Base-by-base conservation (phyloP, 345 rosid genomes). In the Noccaea bulbosa region DNA sequence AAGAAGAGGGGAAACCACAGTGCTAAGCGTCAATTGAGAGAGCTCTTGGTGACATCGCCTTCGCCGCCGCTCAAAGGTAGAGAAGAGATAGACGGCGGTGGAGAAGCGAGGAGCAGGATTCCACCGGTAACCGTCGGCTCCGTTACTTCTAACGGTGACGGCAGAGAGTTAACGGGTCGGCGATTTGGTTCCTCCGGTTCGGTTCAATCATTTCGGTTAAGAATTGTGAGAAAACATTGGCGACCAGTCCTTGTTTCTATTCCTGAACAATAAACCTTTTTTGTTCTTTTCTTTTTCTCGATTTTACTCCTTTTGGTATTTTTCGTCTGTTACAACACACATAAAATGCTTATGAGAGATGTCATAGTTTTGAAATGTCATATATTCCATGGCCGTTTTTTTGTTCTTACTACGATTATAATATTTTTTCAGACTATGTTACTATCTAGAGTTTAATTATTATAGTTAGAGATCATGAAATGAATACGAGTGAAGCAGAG, bases 181-280 rank as follows among this genome's bases (percentile, higher is more conserved):
- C 54, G 72, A 51, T 38, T 75, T 3, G 47, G 65, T 69, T 45
- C 50, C 0, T 27, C 72, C 30, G 76, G 67, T 64, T 53, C 72
- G 67, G 55, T 71, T 55, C 75, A 70, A 22, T 60, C 61, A 57
- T 70, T 76, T 69, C 76, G 76, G 72, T 64, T 64, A 2, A 77
- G 62, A 43, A 64, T 70, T 48, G 59, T 70, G 63, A 77, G 72
- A 44, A 77, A 65, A 50, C 67, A 62, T 3, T 76, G 80, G 80
- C 72, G 72, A 76, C 80, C 80, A 48, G 62, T 76, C 4, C 14
- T 76, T 43, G 20, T 70, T 65, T 22, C 80, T 6, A 76, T 76
- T 71, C 76, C 76, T 57, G 76, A 76, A 47, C 79, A 75, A 56
- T 66, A 20, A 65, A 41, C 8, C 3, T 3, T 20, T 20, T 20